Evolutionary conservation across 352 stramenopile species (phyloP), one percentile per base, ranked within the genome.

Genomic region (Blastocystis sp.): DNA sequence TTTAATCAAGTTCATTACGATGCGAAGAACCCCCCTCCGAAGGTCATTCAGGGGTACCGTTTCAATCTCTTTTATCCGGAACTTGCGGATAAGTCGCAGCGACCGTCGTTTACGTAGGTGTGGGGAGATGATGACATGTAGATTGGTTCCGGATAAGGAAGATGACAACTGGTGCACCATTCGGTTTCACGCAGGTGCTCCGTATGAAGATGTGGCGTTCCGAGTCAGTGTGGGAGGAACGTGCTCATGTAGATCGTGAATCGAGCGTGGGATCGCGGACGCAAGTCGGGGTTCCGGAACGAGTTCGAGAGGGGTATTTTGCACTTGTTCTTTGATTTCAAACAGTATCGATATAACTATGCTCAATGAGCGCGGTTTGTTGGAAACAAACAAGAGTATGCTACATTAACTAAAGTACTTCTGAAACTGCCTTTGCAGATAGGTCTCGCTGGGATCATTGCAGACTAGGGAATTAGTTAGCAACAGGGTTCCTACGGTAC

Each of bases 1-100:
- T 99, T 99, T 92, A 99, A 99, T 90, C 95, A 98, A 88, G 97
- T 95, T 63, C 96, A 99, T 89, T 99, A 99, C 89, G 96, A 98
- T 90, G 91, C 94, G 87, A 96, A 99, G 88, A 99, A 98, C 87
- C 96, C 96, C 84, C 96, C 96, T 48, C 96, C 96, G n/a, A 98
- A 99, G 90, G 94, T 97, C 64, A 95, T 99, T 27, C 95, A 99
- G 88, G 96, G 96, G 48, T 99, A 99, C 92, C 98, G 98, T 88
- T 99, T 99, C 90, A 98, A 98, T 79, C 89, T 99, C 44, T 99
- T 99, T 87, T 99, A 98, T 90, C 95, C 96, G 51, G 96, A 99
- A 88, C 91, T 99, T 21, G 95, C 99, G 64, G 94, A 99, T 89
- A 96, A 96, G 84, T 92, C 90, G 51, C 92, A 95, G 46, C 95